Percentiles rank a stretch among this genome's conserved stretches.
phyloP scores from a whole-genome alignment of 345 rosid species.

The Eucalyptus regnans region DNA sequence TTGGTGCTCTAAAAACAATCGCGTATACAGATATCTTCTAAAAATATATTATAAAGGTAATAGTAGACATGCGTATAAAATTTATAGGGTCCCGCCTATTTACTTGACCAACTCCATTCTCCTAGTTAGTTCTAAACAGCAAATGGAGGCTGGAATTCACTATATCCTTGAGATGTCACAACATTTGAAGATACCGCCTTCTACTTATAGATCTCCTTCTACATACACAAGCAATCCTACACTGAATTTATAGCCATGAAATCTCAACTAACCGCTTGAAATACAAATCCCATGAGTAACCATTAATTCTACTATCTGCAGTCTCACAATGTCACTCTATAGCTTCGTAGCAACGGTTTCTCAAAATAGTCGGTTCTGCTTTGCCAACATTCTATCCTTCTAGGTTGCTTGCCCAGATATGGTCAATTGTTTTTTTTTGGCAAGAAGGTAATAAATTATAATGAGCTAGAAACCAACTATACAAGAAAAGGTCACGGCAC shows the following conservation, averaged over 20 bases:
- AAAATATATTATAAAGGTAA: too few species aligned
- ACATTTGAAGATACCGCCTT: neutral
- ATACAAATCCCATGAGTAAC: neutral
- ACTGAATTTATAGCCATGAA: neutral
- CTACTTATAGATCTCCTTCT: neutral
- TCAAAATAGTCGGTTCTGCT: neutral
- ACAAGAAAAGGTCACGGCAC: too few species aligned
- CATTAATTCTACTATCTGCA: neutral
- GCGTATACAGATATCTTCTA: neutral
- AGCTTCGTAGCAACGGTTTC: neutral
- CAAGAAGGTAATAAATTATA: too few species aligned
- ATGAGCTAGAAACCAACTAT: too few species aligned
- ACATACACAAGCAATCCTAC: neutral
- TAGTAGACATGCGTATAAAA: too few species aligned
- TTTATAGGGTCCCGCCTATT: neutral
- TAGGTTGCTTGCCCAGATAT: neutral
- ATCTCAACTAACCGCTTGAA: neutral
- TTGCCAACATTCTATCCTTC: neutral
- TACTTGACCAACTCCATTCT: neutral
- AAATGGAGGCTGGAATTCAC: neutral
- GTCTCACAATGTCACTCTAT: neutral
- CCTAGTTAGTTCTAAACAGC: neutral
- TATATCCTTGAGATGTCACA: neutral
- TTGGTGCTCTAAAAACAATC: neutral
- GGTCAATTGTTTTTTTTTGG: too few species aligned